phyloP scores from a whole-genome alignment of 1,284 basidiomycete genomes.

The Dichomitus squalens region DNA sequence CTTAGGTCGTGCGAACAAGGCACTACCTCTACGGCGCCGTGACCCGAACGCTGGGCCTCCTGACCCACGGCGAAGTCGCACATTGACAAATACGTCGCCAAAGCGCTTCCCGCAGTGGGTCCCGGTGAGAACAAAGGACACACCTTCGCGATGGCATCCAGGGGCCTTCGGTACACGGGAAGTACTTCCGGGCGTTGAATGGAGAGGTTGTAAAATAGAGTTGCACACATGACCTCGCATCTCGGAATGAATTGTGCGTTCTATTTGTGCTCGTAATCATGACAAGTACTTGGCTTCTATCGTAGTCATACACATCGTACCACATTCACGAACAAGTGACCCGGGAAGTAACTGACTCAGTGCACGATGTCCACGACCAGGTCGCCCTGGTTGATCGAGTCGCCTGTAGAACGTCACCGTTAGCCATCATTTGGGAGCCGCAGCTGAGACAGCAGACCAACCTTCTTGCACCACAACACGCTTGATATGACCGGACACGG shows the following conservation, averaged over 20 bases:
- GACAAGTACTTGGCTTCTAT: slow-evolving; percentile 16
- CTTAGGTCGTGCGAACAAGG: slow-evolving; percentile 10
- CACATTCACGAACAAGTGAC: slow-evolving; percentile 5
- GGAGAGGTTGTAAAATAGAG: slow-evolving; percentile 1
- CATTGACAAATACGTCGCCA: background rate
- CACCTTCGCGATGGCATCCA: slow-evolving; percentile 6
- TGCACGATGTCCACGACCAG: slow-evolving; percentile 85
- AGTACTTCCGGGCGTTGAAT: slow-evolving; percentile 8
- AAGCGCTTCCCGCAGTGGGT: background rate
- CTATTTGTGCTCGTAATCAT: slow-evolving; percentile 18
- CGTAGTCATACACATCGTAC: slow-evolving; percentile 27
- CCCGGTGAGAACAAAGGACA: background rate
- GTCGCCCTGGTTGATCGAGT: slow-evolving; percentile 89
- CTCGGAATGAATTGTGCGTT: slow-evolving; percentile 1
- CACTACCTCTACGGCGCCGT: slow-evolving; percentile 3
- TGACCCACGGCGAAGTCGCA: slow-evolving; percentile 2
- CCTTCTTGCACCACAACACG: slow-evolving; percentile 89
- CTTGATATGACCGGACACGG: slow-evolving; percentile 94
- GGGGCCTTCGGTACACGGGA: slow-evolving; percentile 14
- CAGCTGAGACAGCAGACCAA: slow-evolving; percentile 33
- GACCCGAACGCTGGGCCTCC: slow-evolving; percentile 1
- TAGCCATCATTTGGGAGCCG: background rate
- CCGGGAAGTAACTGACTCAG: slow-evolving; percentile 32
- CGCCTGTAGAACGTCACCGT: slow-evolving; percentile 50
- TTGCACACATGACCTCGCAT: slow-evolving; percentile 13